A percentile compares a stretch with the other conserved stretches of the same genome.
Evolutionary conservation across 139 green algal species (phyloP).

Genomic region (Micromonas pusilla): DNA sequence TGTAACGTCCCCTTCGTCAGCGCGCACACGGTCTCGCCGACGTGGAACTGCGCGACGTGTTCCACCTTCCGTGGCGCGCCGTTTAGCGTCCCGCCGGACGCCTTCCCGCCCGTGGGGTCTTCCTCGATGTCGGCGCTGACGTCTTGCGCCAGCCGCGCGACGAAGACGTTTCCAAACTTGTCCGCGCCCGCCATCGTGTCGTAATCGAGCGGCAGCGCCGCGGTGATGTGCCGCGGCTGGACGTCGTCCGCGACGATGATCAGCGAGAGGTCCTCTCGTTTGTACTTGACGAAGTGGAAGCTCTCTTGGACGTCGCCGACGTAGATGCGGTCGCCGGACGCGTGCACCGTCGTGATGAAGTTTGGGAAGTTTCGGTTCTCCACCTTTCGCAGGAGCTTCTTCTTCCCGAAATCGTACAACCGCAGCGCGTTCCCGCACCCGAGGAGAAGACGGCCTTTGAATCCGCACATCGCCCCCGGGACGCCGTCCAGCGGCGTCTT

Average conservation of each 20-base stretch:
- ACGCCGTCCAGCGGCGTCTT: constrained; percentile 67
- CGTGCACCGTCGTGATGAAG: constrained; percentile 57
- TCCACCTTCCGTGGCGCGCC: constrained; percentile 82
- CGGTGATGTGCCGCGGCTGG: constrained; percentile 68
- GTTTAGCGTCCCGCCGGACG: constrained; percentile 58
- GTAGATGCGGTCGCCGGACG: constrained; percentile 72
- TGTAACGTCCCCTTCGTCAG: constrained; percentile 67
- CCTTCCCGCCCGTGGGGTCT: constrained; percentile 86
- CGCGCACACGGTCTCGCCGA: constrained; percentile 83
- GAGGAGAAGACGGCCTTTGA: constrained; percentile 84
- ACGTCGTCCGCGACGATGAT: constrained; percentile 94
- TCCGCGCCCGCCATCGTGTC: constrained; percentile 87
- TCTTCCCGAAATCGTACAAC: constrained; percentile 92
- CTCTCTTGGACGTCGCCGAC: constrained; percentile 71
- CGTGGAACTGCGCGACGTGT: constrained; percentile 78
- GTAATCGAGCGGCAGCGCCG: constrained; percentile 81
- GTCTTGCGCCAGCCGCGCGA: constrained; percentile 77
- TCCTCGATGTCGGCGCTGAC: constrained; percentile 83
- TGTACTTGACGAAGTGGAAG: constrained; percentile 82
- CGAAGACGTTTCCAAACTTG: constrained; percentile 93
- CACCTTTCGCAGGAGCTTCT: constrained; percentile 94
- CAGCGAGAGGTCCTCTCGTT: constrained; percentile 77
- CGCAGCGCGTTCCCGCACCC: constrained; percentile 76
- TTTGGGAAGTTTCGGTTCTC: constrained; percentile 81
- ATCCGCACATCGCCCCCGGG: constrained; percentile 66